Evolutionary conservation across 2,329 filamentous ascomycete genomes (phyloP), one percentile per base, ranked within the genome.

Genomic region (Akanthomyces lecanii): DNA sequence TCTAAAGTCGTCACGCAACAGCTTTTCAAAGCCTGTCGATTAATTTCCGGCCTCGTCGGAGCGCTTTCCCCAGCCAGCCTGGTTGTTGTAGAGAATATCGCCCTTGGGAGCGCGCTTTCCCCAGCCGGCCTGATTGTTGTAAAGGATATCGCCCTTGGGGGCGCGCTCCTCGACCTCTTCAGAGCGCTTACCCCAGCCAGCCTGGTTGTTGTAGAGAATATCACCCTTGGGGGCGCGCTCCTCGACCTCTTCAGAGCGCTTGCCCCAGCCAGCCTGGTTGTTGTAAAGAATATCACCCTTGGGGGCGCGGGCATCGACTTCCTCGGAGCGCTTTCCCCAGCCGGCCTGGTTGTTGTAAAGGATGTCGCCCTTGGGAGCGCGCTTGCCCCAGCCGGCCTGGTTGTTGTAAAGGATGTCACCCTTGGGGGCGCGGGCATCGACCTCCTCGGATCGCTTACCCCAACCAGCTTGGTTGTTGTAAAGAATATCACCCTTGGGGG

Each of bases 361-460:
- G 23, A 57, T 58, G 33, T 57, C 54, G 10, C 38, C 38, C 11
- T 54, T 63, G 14, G 36, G 53, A 10, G 28, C 18, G 16, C 48
- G 60, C 63, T 65, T 65, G 8, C 63, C 63, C 64, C 64, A 65
- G 21, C 64, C 64, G 5, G 64, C 64, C 10, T 50, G 42, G 47
- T 65, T 65, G 64, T 65, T 65, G 52, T 65, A 63, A 14, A 65
- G 55, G n/a, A 63, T 63, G 28, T 63, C 61, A 30, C 52, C 52
- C 16, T 48, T 33, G 25, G 54, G 40, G 11, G 45, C 16, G 12
- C 61, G 61, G n/a, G 33, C 48, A 18, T 54, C 36, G 21, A 16
- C n/a, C 11, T 62, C 51, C n/a, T 60, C 62, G 28, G 50, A 59
- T 25, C 63, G 59, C 61, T 63, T 65, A n/a, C 64, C 64, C 64